These are phyloP conservation scores for Penicillium verhagenii DNA, from an alignment of 495 filamentous ascomycete genomes.

Conservation along the genomic window DNA sequence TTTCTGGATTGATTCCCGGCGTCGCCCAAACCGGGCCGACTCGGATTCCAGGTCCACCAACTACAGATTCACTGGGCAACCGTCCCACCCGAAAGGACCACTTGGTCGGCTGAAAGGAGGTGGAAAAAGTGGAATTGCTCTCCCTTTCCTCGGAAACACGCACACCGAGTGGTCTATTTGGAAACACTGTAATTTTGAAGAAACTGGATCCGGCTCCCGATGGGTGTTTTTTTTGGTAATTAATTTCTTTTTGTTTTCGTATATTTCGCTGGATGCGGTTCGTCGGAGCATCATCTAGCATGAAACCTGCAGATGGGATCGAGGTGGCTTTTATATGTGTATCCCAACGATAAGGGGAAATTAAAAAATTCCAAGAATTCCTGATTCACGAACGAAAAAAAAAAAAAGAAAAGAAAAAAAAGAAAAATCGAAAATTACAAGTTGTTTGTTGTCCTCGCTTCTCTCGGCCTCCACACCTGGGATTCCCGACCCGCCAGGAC, in stretches of 20 bases:
- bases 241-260: not conserved
- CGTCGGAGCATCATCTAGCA: not conserved
- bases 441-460: slow-evolving; percentile 15
- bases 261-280: slow-evolving; percentile 3
- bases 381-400: slow-evolving; percentile 1
- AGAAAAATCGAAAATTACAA: slow-evolving; percentile 23
- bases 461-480: slow-evolving; percentile 27
- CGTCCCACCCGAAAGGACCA: not conserved
- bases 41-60: slow-evolving; percentile 34
- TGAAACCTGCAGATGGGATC: not conserved
- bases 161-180: slow-evolving; percentile 30
- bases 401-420: slow-evolving; percentile 21
- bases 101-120: slow-evolving; percentile 20
- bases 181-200: slow-evolving; percentile 21
- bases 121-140: slow-evolving; percentile 10
- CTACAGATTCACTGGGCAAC: slow-evolving; percentile 27
- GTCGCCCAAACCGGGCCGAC: slow-evolving; percentile 31
- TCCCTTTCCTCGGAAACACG: slow-evolving; percentile 25
- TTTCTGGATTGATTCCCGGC: slow-evolving; percentile 27
- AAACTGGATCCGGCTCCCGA: slow-evolving; percentile 13
- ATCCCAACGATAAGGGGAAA: not conserved
- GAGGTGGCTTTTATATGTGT: not conserved
- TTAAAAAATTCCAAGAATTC: slow-evolving; percentile 4
- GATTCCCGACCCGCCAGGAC: slow-evolving; percentile 28
- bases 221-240: not conserved